Conservation (phyloP, 768 basidiomycete species). For the Favolaschia claudopus region DNA sequence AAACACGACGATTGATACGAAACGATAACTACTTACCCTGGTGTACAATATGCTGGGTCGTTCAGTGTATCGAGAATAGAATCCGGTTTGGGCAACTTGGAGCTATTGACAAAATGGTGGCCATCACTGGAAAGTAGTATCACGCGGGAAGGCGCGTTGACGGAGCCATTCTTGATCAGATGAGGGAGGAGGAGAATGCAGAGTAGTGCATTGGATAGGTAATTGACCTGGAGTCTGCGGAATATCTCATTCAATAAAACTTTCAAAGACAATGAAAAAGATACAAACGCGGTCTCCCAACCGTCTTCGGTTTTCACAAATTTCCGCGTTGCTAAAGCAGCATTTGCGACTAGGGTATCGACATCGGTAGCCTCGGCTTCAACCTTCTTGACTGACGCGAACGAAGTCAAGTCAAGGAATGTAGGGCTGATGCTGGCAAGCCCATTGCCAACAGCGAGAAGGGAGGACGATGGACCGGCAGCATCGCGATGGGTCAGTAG, state of each 20-base stretch:
- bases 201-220: constrained; percentile 42
- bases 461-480: constrained; percentile 7
- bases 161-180: constrained; percentile 37
- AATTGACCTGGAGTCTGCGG: constrained; percentile 44
- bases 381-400: constrained; percentile 7
- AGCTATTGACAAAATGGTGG: constrained; percentile 31
- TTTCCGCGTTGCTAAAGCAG: constrained; percentile 1
- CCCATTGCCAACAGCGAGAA: not conserved
- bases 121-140: constrained; percentile 40
- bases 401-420: constrained; percentile 3
- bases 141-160: constrained; percentile 32
- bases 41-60: constrained; percentile 30
- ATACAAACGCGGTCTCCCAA: constrained; percentile 44
- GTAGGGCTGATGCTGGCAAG: not conserved
- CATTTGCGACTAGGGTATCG: constrained; percentile 10
- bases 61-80: constrained; percentile 26
- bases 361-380: not conserved
- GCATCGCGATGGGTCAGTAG: constrained; percentile 23
- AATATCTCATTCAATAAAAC: not conserved
- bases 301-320: constrained; percentile 41
- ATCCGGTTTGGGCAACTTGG: constrained; percentile 37
- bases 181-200: constrained; percentile 44
- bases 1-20: too few relatives aligned
- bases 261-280: not conserved
- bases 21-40: constrained; percentile 34